Evolutionary conservation across 345 rosid genomes (phyloP), one percentile per base, ranked within the genome.

Genomic region (Dipteronia dyeriana): DNA sequence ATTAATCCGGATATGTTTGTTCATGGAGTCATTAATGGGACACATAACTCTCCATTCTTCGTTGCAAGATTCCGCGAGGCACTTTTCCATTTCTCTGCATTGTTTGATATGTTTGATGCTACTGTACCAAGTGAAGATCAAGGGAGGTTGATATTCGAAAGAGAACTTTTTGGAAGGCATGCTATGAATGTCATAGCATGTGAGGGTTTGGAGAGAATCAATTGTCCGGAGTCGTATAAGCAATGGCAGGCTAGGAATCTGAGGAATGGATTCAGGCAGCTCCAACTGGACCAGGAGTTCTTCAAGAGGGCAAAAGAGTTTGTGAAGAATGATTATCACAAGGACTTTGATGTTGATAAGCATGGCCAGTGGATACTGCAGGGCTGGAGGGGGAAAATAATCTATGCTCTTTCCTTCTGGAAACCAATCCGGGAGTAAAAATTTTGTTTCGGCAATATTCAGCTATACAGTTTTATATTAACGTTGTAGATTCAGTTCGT

Each of bases 181-280:
- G 84, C 79, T 2, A 84, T 86, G 91, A 88, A 87, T 82, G 91
- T 86, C 13, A 78, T 88, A 63, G 94, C 91, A 0, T 90, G 26
- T 26, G 26, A 26, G 79, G 94, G 90, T 26, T 64, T 71, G 0
- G 86, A 88, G 78, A 87, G 94, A 81, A 72, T 86, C 1, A 94
- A 90, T 53, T 88, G 94, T 85, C 95, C 84, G 43, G 91, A 89
- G 81, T 84, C 87, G 1, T 86, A 86, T 74, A 89, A 83, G 87
- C 90, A 89, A 77, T 85, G 91, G 89, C 90, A 82, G 49, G 82
- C 14, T 14, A 78, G 92, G 59, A 77, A 31, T 26, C 14, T 47
- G 64, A 80, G 86, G 76, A 90, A 84, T 4, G 92, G 94, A 68
- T 87, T 91, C 73, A 85, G 57, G 82, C 81, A 81, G 78, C 86